phyloP scores from a whole-genome alignment of 2,329 filamentous ascomycete genomes.

The Fonsecaea monophora region DNA sequence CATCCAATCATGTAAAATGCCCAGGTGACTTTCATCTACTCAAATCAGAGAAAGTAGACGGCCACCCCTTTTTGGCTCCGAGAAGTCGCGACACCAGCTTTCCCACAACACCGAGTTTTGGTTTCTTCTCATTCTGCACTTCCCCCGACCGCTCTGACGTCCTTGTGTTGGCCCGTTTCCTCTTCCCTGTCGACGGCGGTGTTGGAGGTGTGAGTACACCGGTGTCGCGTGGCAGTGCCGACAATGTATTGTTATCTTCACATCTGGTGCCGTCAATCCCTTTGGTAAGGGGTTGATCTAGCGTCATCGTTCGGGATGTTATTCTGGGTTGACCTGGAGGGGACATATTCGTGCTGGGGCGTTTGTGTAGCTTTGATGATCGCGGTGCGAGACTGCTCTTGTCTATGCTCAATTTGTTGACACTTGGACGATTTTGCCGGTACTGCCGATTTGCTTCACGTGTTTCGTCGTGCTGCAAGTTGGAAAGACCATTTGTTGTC shows the following conservation, averaged over 20 bases:
- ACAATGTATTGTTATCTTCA: background rate
- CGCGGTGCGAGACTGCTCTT: background rate
- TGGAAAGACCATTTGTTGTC: background rate
- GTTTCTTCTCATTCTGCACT: slow-evolving; percentile 5
- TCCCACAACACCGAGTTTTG: slow-evolving; percentile 6
- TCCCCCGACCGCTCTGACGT: slow-evolving; percentile 1
- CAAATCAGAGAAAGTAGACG: background rate
- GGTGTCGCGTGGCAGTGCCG: background rate
- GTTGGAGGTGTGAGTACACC: background rate
- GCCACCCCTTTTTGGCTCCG: background rate
- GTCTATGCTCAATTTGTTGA: background rate
- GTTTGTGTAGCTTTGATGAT: background rate
- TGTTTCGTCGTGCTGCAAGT: background rate
- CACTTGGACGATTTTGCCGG: background rate
- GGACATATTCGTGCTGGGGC: slow-evolving; percentile 5
- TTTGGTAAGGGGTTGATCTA: background rate
- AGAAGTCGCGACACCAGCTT: slow-evolving; percentile 14
- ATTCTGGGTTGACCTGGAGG: background rate
- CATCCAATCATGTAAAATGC: background rate
- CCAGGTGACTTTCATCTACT: background rate
- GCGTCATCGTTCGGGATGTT: background rate
- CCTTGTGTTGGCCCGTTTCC: slow-evolving; percentile 7
- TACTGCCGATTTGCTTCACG: background rate
- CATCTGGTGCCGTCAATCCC: background rate
- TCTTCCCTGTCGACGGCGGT: background rate